phyloP scores from a whole-genome alignment of 352 stramenopile genomes.

The Phytophthora meadii region DNA sequence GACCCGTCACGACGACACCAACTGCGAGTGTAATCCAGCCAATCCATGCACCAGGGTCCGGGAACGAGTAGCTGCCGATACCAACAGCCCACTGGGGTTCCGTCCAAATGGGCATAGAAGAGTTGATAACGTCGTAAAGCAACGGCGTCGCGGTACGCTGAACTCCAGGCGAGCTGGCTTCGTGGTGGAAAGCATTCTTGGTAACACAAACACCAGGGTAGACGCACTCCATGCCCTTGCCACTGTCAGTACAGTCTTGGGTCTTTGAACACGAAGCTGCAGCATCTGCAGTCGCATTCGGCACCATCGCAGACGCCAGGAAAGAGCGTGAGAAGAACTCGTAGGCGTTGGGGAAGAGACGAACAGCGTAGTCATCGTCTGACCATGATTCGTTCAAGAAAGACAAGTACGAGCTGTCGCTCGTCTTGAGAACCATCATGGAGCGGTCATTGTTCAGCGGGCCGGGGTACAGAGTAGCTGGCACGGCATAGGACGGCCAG shows the following conservation, averaged over 20 bases:
- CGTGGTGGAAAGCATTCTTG: conserved; percentile 77
- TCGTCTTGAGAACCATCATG: conserved; percentile 57
- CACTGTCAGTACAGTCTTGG: conserved; percentile 58
- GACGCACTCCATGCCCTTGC: conserved; percentile 74
- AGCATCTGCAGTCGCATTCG: conserved; percentile 38
- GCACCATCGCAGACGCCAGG: conserved; percentile 64
- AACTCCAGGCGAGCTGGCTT: conserved; percentile 75
- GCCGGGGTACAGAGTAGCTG: conserved; percentile 67
- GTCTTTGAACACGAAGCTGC: conserved; percentile 56
- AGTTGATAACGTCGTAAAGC: conserved; percentile 71
- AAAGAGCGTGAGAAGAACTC: conserved; percentile 81
- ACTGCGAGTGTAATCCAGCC: conserved; percentile 73
- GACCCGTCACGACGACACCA: conserved; percentile 51
- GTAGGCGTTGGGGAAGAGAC: conserved; percentile 85
- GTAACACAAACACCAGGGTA: conserved; percentile 72
- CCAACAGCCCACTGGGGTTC: conserved; percentile 73
- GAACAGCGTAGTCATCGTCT: conserved; percentile 58
- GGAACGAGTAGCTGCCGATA: conserved; percentile 84
- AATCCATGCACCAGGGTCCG: conserved; percentile 73
- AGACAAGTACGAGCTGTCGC: conserved; percentile 45
- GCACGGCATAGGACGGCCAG: conserved; percentile 60
- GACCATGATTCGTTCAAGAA: conserved; percentile 64
- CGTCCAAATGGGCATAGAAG: conserved; percentile 74
- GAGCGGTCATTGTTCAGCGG: conserved; percentile 54
- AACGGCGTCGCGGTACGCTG: conserved; percentile 54